Conservation (phyloP, 2,329 filamentous ascomycete species). For the Exophiala spinifera region DNA sequence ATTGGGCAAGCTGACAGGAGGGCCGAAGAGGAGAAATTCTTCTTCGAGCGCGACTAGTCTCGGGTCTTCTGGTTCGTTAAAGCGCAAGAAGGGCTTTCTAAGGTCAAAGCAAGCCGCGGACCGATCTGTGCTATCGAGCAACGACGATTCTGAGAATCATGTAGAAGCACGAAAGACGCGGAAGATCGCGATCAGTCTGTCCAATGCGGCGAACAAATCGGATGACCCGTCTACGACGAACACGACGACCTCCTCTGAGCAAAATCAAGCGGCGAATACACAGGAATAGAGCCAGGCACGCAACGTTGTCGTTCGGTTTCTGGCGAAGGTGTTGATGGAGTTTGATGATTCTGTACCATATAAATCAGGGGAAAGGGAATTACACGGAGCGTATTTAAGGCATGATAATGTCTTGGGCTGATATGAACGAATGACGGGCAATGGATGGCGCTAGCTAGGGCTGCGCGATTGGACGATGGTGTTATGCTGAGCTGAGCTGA, state of each 20-base stretch:
- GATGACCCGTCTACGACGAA: conserved; percentile 15
- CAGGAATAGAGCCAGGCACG: conserved; percentile 12
- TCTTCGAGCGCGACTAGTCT: conserved; percentile 33
- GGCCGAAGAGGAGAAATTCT: conserved; percentile 46
- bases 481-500: neutral
- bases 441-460: conserved; percentile 8
- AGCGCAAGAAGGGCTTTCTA: conserved; percentile 27
- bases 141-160: conserved; percentile 20
- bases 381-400: neutral
- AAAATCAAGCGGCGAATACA: neutral
- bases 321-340: conserved; percentile 22
- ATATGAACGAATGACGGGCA: conserved; percentile 4
- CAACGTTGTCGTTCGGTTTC: conserved; percentile 9
- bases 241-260: neutral
- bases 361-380: neutral
- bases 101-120: conserved; percentile 26
- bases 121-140: conserved; percentile 8
- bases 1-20: conserved; percentile 71
- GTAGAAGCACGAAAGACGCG: conserved; percentile 22
- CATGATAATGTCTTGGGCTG: conserved; percentile 3
- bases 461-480: neutral
- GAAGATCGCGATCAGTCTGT: conserved; percentile 28
- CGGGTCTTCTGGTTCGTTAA: conserved; percentile 20
- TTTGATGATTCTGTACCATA: conserved; percentile 19
- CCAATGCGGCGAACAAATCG: conserved; percentile 19